Evolutionary conservation across 768 basidiomycete species (phyloP).

Genomic region (Daedaleopsis nitida): DNA sequence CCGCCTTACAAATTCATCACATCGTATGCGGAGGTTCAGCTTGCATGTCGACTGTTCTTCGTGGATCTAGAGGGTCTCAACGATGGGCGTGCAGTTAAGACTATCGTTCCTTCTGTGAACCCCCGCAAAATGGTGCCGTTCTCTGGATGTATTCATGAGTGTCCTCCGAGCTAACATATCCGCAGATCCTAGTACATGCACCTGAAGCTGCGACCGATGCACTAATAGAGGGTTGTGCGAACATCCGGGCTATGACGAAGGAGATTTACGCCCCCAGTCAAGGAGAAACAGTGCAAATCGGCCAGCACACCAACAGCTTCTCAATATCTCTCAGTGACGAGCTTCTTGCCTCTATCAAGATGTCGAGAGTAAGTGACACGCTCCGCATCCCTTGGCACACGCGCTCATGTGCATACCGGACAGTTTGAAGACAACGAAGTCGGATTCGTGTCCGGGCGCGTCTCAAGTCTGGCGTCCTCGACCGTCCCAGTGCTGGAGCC

Average conservation of each 20-base stretch:
- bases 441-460: conserved; percentile 87
- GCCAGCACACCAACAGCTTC: conserved; percentile 94
- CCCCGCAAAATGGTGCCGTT: conserved; percentile 84
- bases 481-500: conserved; percentile 89
- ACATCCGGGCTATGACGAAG: conserved; percentile 88
- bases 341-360: conserved; percentile 72
- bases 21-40: conserved; percentile 71
- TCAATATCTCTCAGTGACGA: conserved; percentile 93
- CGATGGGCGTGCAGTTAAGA: conserved; percentile 96
- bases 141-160: not conserved
- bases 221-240: conserved; percentile 78
- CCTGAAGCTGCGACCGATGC: conserved; percentile 63
- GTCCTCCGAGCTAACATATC: conserved; percentile 4
- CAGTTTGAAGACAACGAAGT: conserved; percentile 99
- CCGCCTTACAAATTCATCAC: conserved; percentile 90
- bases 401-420: not conserved
- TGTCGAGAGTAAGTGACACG: conserved; percentile 72
- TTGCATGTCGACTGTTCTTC: conserved; percentile 86
- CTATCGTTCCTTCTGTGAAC: conserved; percentile 94
- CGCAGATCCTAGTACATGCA: conserved; percentile 88
- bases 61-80: conserved; percentile 97
- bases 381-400: not conserved
- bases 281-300: conserved; percentile 85
- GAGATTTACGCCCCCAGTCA: conserved; percentile 82
- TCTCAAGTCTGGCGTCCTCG: conserved; percentile 82